Conservation (phyloP, 2,329 filamentous ascomycete genomes). For the Trichoderma sp. region DNA sequence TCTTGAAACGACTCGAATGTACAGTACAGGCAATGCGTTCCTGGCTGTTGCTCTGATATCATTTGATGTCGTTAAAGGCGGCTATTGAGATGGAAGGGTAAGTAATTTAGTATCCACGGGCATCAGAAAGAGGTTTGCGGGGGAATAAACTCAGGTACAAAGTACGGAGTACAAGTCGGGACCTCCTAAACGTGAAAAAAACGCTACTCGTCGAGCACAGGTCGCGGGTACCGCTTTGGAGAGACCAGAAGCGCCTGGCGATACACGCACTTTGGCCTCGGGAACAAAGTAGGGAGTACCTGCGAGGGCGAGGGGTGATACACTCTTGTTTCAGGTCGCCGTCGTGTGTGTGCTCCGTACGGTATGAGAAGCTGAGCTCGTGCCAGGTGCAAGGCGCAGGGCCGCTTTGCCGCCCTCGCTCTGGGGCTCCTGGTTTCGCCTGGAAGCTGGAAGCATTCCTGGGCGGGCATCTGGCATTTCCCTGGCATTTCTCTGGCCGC, state of each 20-base stretch:
- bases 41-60: too few species aligned
- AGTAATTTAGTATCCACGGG: too few species aligned
- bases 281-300: neutral
- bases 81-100: neutral
- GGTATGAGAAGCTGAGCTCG: neutral
- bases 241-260: neutral
- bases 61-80: too few species aligned
- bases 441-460: neutral
- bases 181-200: too few species aligned
- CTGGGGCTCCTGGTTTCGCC: neutral
- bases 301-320: neutral
- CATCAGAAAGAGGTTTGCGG: too few species aligned
- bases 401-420: neutral
- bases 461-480: neutral
- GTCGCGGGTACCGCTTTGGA: neutral
- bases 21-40: neutral
- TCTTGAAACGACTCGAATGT: neutral
- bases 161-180: too few species aligned
- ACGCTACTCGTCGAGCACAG: neutral
- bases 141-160: neutral
- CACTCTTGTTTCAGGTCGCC: slow-evolving; percentile 9
- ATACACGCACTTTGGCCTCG: neutral
- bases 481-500: neutral
- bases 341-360: neutral
- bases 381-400: neutral